Evolutionary conservation across 768 basidiomycete species (phyloP).

Genomic region (Rickenella mellea): DNA sequence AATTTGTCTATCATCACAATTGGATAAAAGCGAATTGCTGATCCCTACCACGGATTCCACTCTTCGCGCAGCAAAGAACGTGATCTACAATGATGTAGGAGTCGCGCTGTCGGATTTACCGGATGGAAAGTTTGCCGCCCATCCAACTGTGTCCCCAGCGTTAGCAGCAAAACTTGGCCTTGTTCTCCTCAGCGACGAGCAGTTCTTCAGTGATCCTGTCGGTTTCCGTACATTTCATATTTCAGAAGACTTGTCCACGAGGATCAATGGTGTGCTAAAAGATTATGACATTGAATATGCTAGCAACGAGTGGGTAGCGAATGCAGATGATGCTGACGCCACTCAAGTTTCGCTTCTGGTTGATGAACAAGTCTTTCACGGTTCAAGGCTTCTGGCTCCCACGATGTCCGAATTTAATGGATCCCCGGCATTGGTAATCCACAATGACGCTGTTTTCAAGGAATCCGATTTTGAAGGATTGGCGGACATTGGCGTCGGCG

Average conservation of each 20-base stretch:
- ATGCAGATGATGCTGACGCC: slow-evolving; percentile 41
- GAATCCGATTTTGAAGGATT: slow-evolving; percentile 37
- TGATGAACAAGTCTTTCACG: slow-evolving; percentile 17
- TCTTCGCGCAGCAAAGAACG: no score
- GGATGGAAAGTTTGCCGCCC: no score
- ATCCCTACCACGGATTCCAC: no score
- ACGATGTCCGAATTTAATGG: slow-evolving; percentile 25
- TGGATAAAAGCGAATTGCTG: no score
- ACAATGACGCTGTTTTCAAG: slow-evolving; percentile 34
- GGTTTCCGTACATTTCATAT: no score
- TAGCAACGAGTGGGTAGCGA: slow-evolving; percentile 42
- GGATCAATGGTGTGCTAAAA: slow-evolving; percentile 31
- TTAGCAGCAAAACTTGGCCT: no score
- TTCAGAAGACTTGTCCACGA: slow-evolving; percentile 30
- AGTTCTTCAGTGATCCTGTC: no score
- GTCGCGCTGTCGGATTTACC: no score
- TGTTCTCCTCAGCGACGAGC: no score
- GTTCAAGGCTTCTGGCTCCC: slow-evolving; percentile 20
- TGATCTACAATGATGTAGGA: no score
- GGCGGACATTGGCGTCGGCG: slow-evolving; percentile 33
- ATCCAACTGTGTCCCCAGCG: no score
- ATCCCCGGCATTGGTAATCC: slow-evolving; percentile 30
- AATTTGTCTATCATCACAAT: no score
- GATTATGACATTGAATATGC: slow-evolving; percentile 35
- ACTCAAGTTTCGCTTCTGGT: slow-evolving; percentile 31